phyloP scores from a whole-genome alignment of 441 rosid genomes.

The Dalechampia spathulata region DNA sequence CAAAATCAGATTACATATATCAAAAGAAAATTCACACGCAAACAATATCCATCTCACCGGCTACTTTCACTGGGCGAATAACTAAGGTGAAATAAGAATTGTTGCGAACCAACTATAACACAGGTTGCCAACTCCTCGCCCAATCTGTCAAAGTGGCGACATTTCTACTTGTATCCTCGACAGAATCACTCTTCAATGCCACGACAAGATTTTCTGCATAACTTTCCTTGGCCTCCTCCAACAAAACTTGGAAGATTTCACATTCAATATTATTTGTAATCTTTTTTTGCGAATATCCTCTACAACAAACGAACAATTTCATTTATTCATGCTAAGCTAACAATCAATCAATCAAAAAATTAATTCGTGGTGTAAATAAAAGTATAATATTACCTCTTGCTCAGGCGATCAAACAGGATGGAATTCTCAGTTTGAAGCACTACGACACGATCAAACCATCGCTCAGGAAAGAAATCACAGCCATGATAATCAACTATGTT shows the following conservation, averaged over 20 bases:
- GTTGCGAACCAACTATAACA: background rate
- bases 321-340: too few relatives aligned
- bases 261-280: slow-evolving; percentile 79
- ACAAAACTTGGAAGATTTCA: slow-evolving; percentile 69
- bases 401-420: slow-evolving; percentile 67
- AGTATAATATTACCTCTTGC: slow-evolving; percentile 67
- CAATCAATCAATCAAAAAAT: too few relatives aligned
- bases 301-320: slow-evolving; percentile 15
- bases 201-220: slow-evolving; percentile 52
- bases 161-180: slow-evolving; percentile 62
- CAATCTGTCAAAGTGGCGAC: slow-evolving; percentile 53
- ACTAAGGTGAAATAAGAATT: background rate
- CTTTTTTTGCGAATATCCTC: slow-evolving; percentile 74
- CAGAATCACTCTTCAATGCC: slow-evolving; percentile 51
- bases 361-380: background rate
- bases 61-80: background rate
- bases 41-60: background rate
- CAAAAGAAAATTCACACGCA: too few relatives aligned
- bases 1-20: too few relatives aligned
- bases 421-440: slow-evolving; percentile 86
- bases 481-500: slow-evolving; percentile 89
- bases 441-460: slow-evolving; percentile 82
- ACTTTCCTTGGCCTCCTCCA: slow-evolving; percentile 89
- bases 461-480: slow-evolving; percentile 81
- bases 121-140: slow-evolving; percentile 54